Conservation (phyloP, 1,139 yeast genomes). For the Blastobotrys serpentis region DNA sequence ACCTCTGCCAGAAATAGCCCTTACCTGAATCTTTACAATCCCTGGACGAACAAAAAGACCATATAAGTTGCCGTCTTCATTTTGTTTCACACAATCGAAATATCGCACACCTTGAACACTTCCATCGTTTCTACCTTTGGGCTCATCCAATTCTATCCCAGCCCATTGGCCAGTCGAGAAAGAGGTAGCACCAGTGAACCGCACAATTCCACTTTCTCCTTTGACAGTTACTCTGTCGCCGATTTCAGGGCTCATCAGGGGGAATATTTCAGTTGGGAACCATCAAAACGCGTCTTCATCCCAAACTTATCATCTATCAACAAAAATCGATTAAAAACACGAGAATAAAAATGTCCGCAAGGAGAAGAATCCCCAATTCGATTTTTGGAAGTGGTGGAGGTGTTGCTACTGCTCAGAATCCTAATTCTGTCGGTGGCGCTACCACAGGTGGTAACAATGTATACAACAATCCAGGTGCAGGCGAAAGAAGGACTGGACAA, state of each 20-base stretch:
- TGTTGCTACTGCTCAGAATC: background rate
- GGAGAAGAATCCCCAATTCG: conserved; percentile 12
- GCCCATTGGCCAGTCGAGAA: conserved; percentile 68
- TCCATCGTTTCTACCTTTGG: conserved; percentile 80
- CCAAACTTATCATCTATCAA: conserved; percentile 1
- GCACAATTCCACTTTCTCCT: conserved; percentile 28
- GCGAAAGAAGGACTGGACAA: background rate
- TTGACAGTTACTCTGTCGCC: conserved; percentile 29
- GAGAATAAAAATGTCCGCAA: conserved; percentile 3
- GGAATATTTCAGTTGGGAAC: no score
- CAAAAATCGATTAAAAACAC: background rate
- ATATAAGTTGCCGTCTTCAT: conserved; percentile 31
- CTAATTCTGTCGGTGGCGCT: background rate
- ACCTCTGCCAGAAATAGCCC: no score
- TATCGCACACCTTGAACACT: conserved; percentile 61
- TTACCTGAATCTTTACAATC: conserved; percentile 19
- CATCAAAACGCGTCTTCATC: conserved; percentile 8
- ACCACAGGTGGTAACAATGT: background rate
- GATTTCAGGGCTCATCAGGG: conserved; percentile 21
- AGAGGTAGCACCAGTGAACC: conserved; percentile 47
- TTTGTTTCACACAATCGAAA: conserved; percentile 49
- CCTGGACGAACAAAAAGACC: conserved; percentile 48
- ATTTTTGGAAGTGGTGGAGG: conserved; percentile 11
- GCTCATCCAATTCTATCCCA: conserved; percentile 67
- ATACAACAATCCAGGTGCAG: conserved; percentile 1